These are phyloP conservation scores for Septoria petroselini DNA, from an alignment of 2,329 filamentous ascomycete genomes.

Conservation along the genomic window DNA sequence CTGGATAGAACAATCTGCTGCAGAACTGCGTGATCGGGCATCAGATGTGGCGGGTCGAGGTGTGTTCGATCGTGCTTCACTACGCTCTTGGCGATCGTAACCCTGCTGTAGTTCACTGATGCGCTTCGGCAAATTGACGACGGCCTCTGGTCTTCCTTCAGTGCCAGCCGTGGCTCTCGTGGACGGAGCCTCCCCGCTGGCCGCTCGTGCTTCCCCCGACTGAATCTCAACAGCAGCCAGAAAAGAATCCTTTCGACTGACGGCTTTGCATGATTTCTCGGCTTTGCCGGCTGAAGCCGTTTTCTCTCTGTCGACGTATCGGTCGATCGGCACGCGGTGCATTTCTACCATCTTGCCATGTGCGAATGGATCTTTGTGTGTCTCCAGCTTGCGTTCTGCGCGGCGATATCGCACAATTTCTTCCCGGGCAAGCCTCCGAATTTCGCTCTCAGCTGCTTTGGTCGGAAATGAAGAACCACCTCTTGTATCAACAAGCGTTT, in stretches of 20 bases:
- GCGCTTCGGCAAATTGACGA: neutral
- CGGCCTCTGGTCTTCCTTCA: neutral
- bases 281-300: conserved; percentile 20
- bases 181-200: neutral
- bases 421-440: conserved; percentile 36
- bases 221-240: neutral
- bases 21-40: neutral
- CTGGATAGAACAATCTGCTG: neutral
- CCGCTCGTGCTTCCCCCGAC: neutral
- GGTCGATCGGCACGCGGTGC: conserved; percentile 24
- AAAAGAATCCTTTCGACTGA: conserved; percentile 12
- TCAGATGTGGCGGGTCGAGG: neutral
- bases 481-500: neutral
- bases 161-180: neutral
- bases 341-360: conserved; percentile 33
- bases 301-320: conserved; percentile 28
- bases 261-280: conserved; percentile 16
- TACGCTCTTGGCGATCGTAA: neutral
- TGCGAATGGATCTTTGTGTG: conserved; percentile 32
- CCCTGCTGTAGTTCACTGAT: neutral
- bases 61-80: neutral
- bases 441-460: conserved; percentile 22
- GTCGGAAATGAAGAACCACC: neutral
- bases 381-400: conserved; percentile 36
- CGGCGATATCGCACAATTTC: conserved; percentile 37